A percentile compares a stretch with the other conserved stretches of the same genome.
These are phyloP conservation scores for Gyromitra esculenta DNA, from an alignment of 2,329 filamentous ascomycete genomes.

Conservation along the genomic window DNA sequence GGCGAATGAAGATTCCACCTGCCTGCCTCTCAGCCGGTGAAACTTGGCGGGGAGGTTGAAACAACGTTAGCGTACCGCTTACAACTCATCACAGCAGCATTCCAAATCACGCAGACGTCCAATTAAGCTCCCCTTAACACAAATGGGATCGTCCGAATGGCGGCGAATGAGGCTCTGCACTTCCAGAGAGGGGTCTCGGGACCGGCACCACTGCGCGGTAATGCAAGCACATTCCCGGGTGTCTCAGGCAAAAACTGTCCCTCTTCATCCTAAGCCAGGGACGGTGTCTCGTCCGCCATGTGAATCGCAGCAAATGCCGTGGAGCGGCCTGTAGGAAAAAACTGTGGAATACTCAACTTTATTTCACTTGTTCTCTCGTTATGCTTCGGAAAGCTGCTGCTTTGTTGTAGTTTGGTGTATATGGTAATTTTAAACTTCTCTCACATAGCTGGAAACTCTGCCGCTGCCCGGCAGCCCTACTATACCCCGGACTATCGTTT, in stretches of 20 bases:
- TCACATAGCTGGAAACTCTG: slow-evolving; percentile 2
- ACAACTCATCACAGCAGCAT: slow-evolving; percentile 33
- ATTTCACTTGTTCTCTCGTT: background rate
- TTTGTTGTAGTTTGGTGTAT: background rate
- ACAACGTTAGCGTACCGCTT: slow-evolving; percentile 43
- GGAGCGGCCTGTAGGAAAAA: background rate
- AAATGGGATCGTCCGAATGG: background rate
- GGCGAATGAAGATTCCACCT: slow-evolving; percentile 49
- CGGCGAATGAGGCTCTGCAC: slow-evolving; percentile 32
- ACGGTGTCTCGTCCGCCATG: background rate
- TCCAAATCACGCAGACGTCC: slow-evolving; percentile 31
- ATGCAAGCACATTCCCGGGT: slow-evolving; percentile 29
- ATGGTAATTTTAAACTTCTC: slow-evolving; percentile 7
- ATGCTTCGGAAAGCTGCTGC: background rate
- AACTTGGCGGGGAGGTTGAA: slow-evolving; percentile 44
- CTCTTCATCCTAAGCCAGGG: slow-evolving; percentile 20
- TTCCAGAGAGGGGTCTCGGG: background rate
- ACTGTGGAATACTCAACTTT: background rate
- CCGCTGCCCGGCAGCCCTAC: slow-evolving; percentile 4
- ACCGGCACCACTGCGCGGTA: slow-evolving; percentile 20
- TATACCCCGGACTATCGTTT: slow-evolving; percentile 41
- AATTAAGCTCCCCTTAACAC: slow-evolving; percentile 41
- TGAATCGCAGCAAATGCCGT: background rate
- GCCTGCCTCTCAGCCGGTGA: slow-evolving; percentile 26
- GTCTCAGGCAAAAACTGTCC: slow-evolving; percentile 23